Percentiles rank a stretch among this genome's conserved stretches.
These are phyloP conservation scores for Streptanthus diversifolius DNA, from an alignment of 345 rosid genomes.

Conservation along the genomic window DNA sequence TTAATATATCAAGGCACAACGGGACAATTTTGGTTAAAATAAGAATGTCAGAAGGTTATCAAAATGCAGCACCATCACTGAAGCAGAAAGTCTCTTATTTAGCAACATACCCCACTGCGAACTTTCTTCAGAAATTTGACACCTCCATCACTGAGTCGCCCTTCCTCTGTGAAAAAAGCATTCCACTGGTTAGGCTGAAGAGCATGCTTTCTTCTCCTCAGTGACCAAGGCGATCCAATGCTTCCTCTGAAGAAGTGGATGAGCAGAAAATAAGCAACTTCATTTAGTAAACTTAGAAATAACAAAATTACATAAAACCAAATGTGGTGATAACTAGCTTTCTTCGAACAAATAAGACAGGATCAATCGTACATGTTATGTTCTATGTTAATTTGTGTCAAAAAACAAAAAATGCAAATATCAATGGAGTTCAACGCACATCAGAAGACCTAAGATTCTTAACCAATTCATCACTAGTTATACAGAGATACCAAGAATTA, in stretches of 20 bases:
- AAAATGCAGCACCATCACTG: background rate
- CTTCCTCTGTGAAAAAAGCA: slow-evolving; percentile 64
- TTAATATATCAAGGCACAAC: background rate
- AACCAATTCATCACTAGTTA: no score
- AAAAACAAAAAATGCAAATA: no score
- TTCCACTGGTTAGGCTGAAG: slow-evolving; percentile 79
- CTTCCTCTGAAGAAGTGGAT: slow-evolving; percentile 51
- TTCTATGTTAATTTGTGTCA: no score
- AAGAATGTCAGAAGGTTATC: background rate
- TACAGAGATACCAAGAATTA: no score
- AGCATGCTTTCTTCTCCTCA: slow-evolving; percentile 75
- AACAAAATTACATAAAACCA: background rate
- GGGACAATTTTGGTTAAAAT: background rate
- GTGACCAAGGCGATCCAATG: slow-evolving; percentile 91
- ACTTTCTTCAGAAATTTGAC: slow-evolving; percentile 82
- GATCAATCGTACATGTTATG: background rate
- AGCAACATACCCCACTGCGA: slow-evolving; percentile 80
- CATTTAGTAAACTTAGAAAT: background rate
- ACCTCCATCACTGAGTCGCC: slow-evolving; percentile 75
- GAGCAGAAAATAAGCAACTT: slow-evolving; percentile 10
- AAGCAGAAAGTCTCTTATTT: background rate
- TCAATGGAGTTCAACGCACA: no score
- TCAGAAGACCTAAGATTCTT: no score
- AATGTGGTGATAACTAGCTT: background rate
- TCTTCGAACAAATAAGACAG: background rate